These are phyloP conservation scores for Lasiosphaeria miniovina DNA, from an alignment of 495 filamentous ascomycete species.

Conservation along the genomic window DNA sequence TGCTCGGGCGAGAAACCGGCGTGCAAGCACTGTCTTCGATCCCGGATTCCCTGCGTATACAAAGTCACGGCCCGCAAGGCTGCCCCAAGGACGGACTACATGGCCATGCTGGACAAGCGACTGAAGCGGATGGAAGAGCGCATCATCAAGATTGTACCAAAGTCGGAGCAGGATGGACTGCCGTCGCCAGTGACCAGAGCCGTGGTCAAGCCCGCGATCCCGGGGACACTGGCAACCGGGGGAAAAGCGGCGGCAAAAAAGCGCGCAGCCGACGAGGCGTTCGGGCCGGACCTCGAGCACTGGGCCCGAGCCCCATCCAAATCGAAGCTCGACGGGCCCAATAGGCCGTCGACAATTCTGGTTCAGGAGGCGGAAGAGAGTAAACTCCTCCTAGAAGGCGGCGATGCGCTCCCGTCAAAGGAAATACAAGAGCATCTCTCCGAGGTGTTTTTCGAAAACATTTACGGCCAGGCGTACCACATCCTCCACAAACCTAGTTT, in stretches of 20 bases:
- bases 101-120: slow-evolving; percentile 97
- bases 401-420: slow-evolving; percentile 76
- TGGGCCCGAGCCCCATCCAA: slow-evolving; percentile 65
- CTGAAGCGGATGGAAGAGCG: slow-evolving; percentile 95
- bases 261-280: slow-evolving; percentile 82
- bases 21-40: slow-evolving; percentile 93
- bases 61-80: slow-evolving; percentile 94
- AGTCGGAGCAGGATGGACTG: slow-evolving; percentile 63
- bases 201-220: slow-evolving; percentile 73
- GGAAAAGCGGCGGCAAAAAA: slow-evolving; percentile 64
- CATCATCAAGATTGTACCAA: slow-evolving; percentile 93
- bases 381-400: slow-evolving; percentile 73
- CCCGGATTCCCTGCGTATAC: slow-evolving; percentile 96
- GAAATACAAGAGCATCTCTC: slow-evolving; percentile 93
- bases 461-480: slow-evolving; percentile 94
- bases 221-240: slow-evolving; percentile 52
- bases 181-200: slow-evolving; percentile 61
- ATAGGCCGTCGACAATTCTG: slow-evolving; percentile 56
- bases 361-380: slow-evolving; percentile 67
- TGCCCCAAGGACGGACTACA: slow-evolving; percentile 95
- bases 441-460: slow-evolving; percentile 92
- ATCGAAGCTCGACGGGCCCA: slow-evolving; percentile 42
- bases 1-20: slow-evolving; percentile 97
- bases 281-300: slow-evolving; percentile 74
- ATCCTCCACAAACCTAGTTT: slow-evolving; percentile 97